A percentile compares a stretch with the other conserved stretches of the same genome.
These are phyloP conservation scores for Mortierella sp. DNA, from an alignment of 371 early-diverging fungal genomes.

Conservation along the genomic window DNA sequence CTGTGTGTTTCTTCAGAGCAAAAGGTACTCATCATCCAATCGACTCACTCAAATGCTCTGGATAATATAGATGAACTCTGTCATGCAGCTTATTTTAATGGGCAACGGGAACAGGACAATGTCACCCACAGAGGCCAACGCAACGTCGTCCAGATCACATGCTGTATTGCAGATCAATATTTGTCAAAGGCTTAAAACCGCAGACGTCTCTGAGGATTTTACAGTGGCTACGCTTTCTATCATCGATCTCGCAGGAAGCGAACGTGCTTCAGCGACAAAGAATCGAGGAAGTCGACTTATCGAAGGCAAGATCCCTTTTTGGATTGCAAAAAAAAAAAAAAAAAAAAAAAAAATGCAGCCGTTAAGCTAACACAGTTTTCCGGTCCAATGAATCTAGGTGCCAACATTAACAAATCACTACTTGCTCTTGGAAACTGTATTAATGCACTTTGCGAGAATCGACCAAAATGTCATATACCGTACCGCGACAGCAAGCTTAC, in stretches of 20 bases:
- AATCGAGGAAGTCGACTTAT: conserved; percentile 75
- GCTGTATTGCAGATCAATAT: conserved; percentile 91
- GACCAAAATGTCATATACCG: conserved; percentile 72
- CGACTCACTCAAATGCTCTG: neutral
- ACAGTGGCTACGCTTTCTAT: conserved; percentile 80
- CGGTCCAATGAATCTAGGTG: conserved; percentile 57
- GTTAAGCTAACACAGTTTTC: neutral
- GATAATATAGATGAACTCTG: conserved; percentile 55
- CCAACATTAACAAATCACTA: conserved; percentile 90
- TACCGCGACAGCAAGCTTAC: conserved; percentile 93
- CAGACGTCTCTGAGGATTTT: conserved; percentile 56
- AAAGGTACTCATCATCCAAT: neutral
- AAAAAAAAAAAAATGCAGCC: neutral
- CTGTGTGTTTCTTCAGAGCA: neutral
- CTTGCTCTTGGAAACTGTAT: conserved; percentile 94
- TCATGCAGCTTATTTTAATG: conserved; percentile 62
- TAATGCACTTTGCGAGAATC: conserved; percentile 81
- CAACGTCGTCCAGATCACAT: conserved; percentile 85
- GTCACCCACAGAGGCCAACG: conserved; percentile 83
- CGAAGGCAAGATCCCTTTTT: conserved; percentile 58
- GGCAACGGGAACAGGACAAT: conserved; percentile 78
- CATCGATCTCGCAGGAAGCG: conserved; percentile 94
- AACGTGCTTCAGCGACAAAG: conserved; percentile 75
- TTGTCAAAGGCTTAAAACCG: conserved; percentile 62
- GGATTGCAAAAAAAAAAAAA: neutral